Base-by-base conservation (phyloP, 2,329 filamentous ascomycete genomes). In the Grosmannia serpens region DNA sequence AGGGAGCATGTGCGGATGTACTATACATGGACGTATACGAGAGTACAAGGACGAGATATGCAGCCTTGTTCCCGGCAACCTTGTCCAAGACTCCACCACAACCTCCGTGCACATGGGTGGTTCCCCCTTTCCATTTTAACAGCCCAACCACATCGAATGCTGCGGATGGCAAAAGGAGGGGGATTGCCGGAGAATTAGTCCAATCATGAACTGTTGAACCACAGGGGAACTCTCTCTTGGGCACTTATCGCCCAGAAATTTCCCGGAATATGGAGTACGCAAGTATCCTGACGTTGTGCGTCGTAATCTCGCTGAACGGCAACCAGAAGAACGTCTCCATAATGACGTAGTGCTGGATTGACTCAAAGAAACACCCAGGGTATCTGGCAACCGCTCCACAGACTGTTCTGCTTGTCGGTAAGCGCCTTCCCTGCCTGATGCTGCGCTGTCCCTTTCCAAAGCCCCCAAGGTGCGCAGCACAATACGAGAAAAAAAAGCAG, bases 51-150 rank as follows among this genome's bases (percentile, higher is more conserved):
- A 9, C n/a, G 51, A 26, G 31, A 53, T 53, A 53, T 54, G 52
- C 52, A 54, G 52, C 52, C 52, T 54, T 54, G 52, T 38, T 54
- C 52, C 52, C 51, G 33, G n/a, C n/a, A 35, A 22, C 51, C 51
- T n/a, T 38, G 51, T 38, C 31, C 33, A 22, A 3, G 51, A 9
- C 50, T 52, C 50, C 50, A 52, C 50, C 50, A n/a, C 41, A 44
- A 44, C 27, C 50, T 22, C 31, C 31, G 24, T 38, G 27, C 51
- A 22, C 31, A 35, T 53, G 51, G 20, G 20, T 35, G 33, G 31
- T 53, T 35, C 50, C 50, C 29, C 50, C 22, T 35, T 53, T 31
- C 51, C 51, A 35, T 53, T 35, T 38, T 20, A 35, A 22, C 4
- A 11, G n/a, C 51, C 20, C 24, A 50, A 50, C 22, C 47, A 13